These are phyloP conservation scores for Psophocarpus tetragonolobus DNA, from an alignment of 306 rosid species.

Conservation along the genomic window DNA sequence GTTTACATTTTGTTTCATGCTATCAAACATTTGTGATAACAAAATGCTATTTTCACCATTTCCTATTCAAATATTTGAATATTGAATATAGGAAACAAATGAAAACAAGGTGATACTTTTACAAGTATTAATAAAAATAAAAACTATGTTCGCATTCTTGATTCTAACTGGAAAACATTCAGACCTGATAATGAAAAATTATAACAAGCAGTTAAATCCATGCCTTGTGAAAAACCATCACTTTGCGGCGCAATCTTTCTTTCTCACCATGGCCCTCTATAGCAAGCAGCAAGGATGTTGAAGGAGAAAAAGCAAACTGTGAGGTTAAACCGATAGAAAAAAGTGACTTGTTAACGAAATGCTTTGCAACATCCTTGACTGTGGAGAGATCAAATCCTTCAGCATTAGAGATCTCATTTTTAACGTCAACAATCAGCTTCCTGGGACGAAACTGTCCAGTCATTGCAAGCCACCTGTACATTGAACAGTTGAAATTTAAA, in stretches of 20 bases:
- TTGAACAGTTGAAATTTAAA: slow-evolving; percentile 12
- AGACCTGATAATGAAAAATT: not conserved
- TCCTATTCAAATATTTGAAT: not conserved
- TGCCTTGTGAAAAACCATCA: slow-evolving; percentile 65
- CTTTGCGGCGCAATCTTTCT: slow-evolving; percentile 62
- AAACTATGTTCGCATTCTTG: not conserved
- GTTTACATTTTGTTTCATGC: not conserved
- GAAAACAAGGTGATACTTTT: not conserved
- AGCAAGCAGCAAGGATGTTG: slow-evolving; percentile 54
- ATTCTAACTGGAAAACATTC: not conserved
- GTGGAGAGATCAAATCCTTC: slow-evolving; percentile 54
- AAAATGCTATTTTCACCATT: not conserved
- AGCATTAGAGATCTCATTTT: slow-evolving; percentile 54
- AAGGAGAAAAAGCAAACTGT: slow-evolving; percentile 54
- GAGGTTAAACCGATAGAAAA: slow-evolving; percentile 67
- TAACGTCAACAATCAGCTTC: slow-evolving; percentile 68
- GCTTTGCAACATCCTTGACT: slow-evolving; percentile 70
- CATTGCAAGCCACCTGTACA: slow-evolving; percentile 79
- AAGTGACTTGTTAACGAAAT: slow-evolving; percentile 69
- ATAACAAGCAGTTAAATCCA: slow-evolving; percentile 17
- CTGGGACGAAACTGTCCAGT: slow-evolving; percentile 81
- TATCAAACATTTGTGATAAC: not conserved
- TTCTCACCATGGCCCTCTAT: slow-evolving; percentile 80
- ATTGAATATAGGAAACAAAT: not conserved
- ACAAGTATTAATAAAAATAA: not conserved